phyloP scores from a whole-genome alignment of 192 early-diverging fungal species.

The Coemansia umbellata region DNA sequence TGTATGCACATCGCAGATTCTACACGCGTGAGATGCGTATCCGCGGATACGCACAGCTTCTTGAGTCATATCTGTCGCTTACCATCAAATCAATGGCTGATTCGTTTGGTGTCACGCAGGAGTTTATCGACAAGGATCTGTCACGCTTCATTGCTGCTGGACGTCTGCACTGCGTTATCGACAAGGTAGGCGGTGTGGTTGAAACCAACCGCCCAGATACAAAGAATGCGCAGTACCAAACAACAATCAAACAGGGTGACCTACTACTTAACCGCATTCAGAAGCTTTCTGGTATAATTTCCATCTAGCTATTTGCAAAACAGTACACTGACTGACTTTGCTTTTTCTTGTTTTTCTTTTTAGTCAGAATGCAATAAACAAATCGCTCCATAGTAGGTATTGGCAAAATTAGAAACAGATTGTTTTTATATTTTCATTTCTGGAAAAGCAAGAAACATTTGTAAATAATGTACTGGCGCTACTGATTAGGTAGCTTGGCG shows the following conservation, averaged over 20 bases:
- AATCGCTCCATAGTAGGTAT: too few relatives aligned
- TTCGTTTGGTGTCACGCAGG: conserved; percentile 92
- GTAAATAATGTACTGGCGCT: too few relatives aligned
- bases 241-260: conserved; percentile 95
- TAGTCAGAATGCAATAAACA: background rate
- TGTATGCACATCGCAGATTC: conserved; percentile 85
- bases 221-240: conserved; percentile 99
- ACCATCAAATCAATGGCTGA: conserved; percentile 95
- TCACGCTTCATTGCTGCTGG: conserved; percentile 93
- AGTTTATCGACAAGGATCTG: conserved; percentile 96
- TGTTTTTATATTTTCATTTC: too few relatives aligned
- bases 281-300: conserved; percentile 91
- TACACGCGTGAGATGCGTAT: conserved; percentile 99
- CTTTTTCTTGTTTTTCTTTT: background rate
- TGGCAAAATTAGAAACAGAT: too few relatives aligned
- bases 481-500: conserved; percentile 2
- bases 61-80: conserved; percentile 92
- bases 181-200: conserved; percentile 97
- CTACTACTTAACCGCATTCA: conserved; percentile 91
- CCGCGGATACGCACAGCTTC: conserved; percentile 88
- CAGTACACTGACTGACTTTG: background rate
- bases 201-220: conserved; percentile 97
- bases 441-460: too few relatives aligned
- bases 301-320: conserved; percentile 55
- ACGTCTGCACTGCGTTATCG: conserved; percentile 96